Conservation (phyloP, 352 stramenopile genomes). For the Stramenopiles sp. region DNA sequence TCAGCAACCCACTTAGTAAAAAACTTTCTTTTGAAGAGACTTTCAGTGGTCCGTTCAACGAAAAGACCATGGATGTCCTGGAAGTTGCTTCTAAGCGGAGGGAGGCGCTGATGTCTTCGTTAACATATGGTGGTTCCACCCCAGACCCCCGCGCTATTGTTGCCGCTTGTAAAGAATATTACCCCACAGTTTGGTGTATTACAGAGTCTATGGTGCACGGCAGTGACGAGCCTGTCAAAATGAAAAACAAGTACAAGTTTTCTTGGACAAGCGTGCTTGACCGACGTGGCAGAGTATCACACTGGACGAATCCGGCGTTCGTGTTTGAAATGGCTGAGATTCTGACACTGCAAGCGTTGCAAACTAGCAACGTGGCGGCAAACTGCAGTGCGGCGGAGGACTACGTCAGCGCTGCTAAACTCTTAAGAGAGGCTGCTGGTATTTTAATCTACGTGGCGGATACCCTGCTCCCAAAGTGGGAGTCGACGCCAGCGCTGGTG, state of each 20-base stretch:
- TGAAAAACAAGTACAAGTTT: constrained; percentile 13
- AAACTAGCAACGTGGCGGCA: neutral
- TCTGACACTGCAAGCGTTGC: neutral
- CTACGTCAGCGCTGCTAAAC: neutral
- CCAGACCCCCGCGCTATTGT: constrained; percentile 5
- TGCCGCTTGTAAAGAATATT: constrained; percentile 8
- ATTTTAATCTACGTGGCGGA: constrained; percentile 7
- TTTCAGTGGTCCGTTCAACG: constrained; percentile 3
- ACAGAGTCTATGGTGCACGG: constrained; percentile 7
- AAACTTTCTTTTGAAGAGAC: constrained; percentile 7
- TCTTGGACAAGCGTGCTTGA: constrained; percentile 4
- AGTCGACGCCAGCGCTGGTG: neutral
- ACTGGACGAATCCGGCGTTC: neutral
- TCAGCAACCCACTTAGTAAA: neutral
- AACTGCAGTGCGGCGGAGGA: neutral
- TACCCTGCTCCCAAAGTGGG: constrained; percentile 8
- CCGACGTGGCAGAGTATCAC: neutral
- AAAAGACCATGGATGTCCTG: neutral
- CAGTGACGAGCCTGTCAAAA: neutral
- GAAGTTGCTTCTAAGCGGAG: neutral
- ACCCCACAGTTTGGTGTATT: constrained; percentile 3
- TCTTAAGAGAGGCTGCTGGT: neutral
- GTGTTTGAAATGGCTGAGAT: constrained; percentile 6
- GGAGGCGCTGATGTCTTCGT: neutral
- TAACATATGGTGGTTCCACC: constrained; percentile 7